phyloP scores from a whole-genome alignment of 2,329 filamentous ascomycete genomes.

The Orbilia blumenaviensis region DNA sequence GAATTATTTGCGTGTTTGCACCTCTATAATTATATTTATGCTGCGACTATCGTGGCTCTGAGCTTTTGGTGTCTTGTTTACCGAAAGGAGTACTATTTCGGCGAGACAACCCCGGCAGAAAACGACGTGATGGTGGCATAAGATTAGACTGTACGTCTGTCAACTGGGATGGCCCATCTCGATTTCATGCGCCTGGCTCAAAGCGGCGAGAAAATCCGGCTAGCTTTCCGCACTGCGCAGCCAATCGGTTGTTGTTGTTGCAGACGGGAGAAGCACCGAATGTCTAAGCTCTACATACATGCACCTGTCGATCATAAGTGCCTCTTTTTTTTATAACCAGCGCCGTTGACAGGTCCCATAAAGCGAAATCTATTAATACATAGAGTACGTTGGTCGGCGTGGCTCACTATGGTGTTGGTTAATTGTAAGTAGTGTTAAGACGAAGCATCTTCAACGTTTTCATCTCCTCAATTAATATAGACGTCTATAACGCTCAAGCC shows the following conservation, averaged over 20 bases:
- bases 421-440: too few species aligned
- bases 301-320: constrained; percentile 14
- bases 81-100: constrained; percentile 28
- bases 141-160: constrained; percentile 18
- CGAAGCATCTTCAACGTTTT: too few species aligned
- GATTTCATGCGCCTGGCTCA: constrained; percentile 27
- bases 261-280: background rate
- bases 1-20: background rate
- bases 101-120: constrained; percentile 17
- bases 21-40: background rate
- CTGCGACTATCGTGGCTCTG: background rate
- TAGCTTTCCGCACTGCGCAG: background rate
- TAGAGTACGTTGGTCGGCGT: too few species aligned
- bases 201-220: constrained; percentile 2
- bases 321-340: background rate
- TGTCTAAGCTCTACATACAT: too few species aligned
- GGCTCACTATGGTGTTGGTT: too few species aligned
- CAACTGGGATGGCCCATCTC: constrained; percentile 15
- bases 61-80: background rate
- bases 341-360: background rate
- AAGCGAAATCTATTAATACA: too few species aligned
- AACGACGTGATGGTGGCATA: constrained; percentile 23
- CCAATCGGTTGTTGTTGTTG: constrained; percentile 22
- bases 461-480: too few species aligned
- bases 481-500: too few species aligned